A percentile compares a stretch with the other conserved stretches of the same genome.
phyloP scores from a whole-genome alignment of 192 early-diverging fungal genomes.

The Coemansia sp. region DNA sequence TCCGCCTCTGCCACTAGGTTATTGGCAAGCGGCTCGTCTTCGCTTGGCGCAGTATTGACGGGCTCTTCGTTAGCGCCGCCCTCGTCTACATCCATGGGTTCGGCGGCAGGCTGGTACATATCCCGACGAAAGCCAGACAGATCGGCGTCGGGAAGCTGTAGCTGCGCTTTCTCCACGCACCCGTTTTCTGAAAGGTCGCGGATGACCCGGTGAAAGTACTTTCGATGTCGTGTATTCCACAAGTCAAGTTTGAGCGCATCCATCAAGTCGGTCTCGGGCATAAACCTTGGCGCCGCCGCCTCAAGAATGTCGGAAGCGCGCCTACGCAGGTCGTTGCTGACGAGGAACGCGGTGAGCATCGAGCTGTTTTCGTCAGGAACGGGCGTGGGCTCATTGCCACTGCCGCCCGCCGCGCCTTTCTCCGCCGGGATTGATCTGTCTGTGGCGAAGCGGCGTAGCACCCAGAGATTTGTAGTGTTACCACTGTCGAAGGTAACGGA shows the following conservation, averaged over 20 bases:
- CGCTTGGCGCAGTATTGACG: neutral
- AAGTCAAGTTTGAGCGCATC: slow-evolving; percentile 30
- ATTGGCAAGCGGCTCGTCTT: neutral
- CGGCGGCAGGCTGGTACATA: neutral
- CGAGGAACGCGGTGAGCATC: slow-evolving; percentile 2
- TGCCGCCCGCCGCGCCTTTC: neutral
- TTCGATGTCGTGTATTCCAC: slow-evolving; percentile 13
- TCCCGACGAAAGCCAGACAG: neutral
- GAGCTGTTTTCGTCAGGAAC: neutral
- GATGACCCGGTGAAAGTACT: slow-evolving; percentile 34
- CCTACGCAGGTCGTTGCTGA: slow-evolving; percentile 14
- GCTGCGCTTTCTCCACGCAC: slow-evolving; percentile 24
- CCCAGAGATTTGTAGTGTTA: slow-evolving; percentile 38
- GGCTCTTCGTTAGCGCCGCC: neutral
- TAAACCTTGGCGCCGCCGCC: slow-evolving; percentile 11
- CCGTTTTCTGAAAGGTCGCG: slow-evolving; percentile 11
- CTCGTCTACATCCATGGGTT: neutral
- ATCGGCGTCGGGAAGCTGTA: slow-evolving; percentile 16
- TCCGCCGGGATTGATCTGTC: neutral
- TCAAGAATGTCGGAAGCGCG: slow-evolving; percentile 21
- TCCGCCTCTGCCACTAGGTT: neutral
- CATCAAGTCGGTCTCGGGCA: slow-evolving; percentile 40
- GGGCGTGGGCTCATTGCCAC: neutral
- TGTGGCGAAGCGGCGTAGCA: slow-evolving; percentile 27
- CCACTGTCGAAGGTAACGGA: slow-evolving; percentile 18